Conservation (phyloP, 2,329 filamentous ascomycete genomes). For the Metarhizium rileyi region DNA sequence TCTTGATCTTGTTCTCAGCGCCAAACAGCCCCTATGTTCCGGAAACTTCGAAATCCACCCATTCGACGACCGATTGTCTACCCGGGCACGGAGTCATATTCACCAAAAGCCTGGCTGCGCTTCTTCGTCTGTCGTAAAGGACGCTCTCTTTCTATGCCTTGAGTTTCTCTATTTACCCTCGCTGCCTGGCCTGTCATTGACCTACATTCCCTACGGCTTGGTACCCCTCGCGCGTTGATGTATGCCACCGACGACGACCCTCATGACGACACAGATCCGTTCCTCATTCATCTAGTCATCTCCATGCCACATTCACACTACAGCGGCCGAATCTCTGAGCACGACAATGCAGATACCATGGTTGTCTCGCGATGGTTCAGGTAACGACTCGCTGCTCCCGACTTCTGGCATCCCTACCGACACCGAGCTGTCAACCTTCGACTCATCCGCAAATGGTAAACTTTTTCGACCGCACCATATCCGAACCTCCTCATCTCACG, state of each 20-base stretch:
- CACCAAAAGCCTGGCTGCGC: background rate
- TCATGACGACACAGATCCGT: conserved; percentile 8
- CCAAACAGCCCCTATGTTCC: background rate
- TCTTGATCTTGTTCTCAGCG: background rate
- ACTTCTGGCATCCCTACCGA: conserved; percentile 25
- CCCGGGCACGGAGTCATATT: background rate
- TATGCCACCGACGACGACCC: background rate
- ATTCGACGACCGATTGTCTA: background rate
- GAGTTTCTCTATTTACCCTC: background rate
- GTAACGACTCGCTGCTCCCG: conserved; percentile 23
- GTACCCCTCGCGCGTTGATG: background rate
- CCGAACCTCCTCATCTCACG: conserved; percentile 45
- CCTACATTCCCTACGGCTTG: background rate
- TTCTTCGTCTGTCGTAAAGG: background rate
- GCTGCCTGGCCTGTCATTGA: background rate
- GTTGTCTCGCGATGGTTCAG: conserved; percentile 22
- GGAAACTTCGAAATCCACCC: background rate
- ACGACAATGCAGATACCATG: conserved; percentile 29
- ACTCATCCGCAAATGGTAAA: conserved; percentile 17
- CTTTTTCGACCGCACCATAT: conserved; percentile 25
- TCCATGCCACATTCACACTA: conserved; percentile 3
- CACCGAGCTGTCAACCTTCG: conserved; percentile 13
- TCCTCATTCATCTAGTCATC: conserved; percentile 10
- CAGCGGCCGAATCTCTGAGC: conserved; percentile 10
- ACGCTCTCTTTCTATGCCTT: background rate